Conservation (phyloP, 2,329 filamentous ascomycete genomes). For the Zymoseptoria ardabiliae region DNA sequence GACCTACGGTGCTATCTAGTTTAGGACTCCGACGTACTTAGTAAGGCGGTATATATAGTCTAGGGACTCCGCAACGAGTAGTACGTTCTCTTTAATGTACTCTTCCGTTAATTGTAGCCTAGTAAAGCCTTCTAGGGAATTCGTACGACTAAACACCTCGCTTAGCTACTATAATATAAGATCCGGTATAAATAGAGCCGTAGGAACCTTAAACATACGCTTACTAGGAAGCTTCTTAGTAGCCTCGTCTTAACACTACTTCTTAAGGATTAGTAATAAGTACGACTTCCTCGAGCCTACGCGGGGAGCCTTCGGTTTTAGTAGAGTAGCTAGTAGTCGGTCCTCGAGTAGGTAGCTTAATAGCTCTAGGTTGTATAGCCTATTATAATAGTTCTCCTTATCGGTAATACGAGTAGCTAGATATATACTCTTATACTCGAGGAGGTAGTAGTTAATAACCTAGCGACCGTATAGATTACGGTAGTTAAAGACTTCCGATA, state of each 20-base stretch:
- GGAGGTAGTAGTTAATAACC: not conserved
- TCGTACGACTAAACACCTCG: not conserved
- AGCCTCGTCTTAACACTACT: not conserved
- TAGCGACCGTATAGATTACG: not conserved
- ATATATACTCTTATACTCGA: too few species aligned
- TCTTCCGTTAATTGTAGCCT: not conserved
- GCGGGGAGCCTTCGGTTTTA: too few species aligned
- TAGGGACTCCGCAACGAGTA: too few species aligned
- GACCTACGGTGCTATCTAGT: not conserved
- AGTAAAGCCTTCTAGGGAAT: not conserved
- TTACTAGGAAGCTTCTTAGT: not conserved
- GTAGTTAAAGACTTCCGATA: not conserved
- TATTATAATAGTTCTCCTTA: not conserved
- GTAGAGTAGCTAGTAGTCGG: not conserved
- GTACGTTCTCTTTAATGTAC: too few species aligned
- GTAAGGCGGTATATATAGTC: not conserved
- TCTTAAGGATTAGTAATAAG: not conserved
- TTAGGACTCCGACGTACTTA: not conserved
- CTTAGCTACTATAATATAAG: not conserved
- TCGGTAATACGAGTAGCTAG: not conserved
- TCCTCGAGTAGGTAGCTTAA: not conserved
- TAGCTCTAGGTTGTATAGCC: not conserved
- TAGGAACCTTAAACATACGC: not conserved
- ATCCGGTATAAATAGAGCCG: not conserved
- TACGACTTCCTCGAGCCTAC: too few species aligned